phyloP scores from a whole-genome alignment of 495 filamentous ascomycete genomes.

The Aspergillus kassunensis region DNA sequence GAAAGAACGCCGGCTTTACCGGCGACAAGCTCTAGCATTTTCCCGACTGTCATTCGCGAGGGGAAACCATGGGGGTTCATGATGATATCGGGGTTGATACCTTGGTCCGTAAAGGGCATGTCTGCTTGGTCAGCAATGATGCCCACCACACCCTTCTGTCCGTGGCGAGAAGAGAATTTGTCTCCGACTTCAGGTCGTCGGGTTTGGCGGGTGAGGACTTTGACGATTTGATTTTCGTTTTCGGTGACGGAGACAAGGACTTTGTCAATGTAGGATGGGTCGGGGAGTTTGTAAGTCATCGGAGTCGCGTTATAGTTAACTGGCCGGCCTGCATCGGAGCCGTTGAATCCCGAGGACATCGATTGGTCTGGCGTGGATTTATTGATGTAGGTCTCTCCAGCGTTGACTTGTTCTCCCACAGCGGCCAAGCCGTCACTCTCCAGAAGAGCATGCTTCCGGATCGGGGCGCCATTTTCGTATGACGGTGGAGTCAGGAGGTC shows the following conservation, averaged over 20 bases:
- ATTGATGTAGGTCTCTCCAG: constrained; percentile 80
- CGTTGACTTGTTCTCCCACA: constrained; percentile 69
- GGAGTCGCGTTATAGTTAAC: constrained; percentile 63
- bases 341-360: constrained; percentile 53
- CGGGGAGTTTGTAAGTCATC: constrained; percentile 76
- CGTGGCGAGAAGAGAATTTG: constrained; percentile 97
- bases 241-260: constrained; percentile 88
- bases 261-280: constrained; percentile 88
- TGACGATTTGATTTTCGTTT: constrained; percentile 72
- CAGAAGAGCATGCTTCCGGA: constrained; percentile 69
- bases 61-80: constrained; percentile 99
- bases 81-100: constrained; percentile 94
- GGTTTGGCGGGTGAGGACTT: constrained; percentile 89
- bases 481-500: constrained; percentile 66
- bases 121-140: constrained; percentile 95
- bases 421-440: constrained; percentile 78
- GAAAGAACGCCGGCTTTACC: constrained; percentile 88
- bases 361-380: constrained; percentile 78
- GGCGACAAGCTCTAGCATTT: constrained; percentile 91
- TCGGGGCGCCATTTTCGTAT: constrained; percentile 56
- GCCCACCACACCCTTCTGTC: constrained; percentile 96
- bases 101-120: constrained; percentile 91
- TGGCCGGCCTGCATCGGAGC: constrained; percentile 54
- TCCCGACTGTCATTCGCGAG: constrained; percentile 98
- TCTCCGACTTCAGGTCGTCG: constrained; percentile 91